Conservation (phyloP, 176 grass and related monocot species). For the Zizania latifolia region DNA sequence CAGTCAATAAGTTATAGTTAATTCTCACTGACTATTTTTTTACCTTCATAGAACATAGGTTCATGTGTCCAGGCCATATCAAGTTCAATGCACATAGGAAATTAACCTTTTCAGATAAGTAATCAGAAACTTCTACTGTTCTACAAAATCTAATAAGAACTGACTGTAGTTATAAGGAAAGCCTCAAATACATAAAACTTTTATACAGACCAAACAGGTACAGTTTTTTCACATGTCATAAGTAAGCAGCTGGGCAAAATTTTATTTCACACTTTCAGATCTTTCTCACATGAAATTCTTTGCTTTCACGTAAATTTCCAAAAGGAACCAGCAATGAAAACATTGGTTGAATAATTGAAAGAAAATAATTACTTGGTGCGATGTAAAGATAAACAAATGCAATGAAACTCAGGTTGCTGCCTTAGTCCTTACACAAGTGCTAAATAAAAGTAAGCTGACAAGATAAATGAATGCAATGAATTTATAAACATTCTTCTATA, state of each 20-base stretch:
- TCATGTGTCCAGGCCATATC: neutral
- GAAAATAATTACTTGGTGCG: no score
- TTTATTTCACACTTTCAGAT: neutral
- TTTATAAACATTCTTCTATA: neutral
- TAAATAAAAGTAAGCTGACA: neutral
- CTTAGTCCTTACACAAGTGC: neutral
- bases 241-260: neutral
- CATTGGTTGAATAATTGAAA: neutral
- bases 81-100: neutral
- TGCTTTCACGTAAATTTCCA: neutral
- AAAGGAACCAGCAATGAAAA: neutral
- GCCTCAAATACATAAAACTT: no score
- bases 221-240: neutral
- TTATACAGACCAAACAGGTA: no score
- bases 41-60: neutral
- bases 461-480: neutral
- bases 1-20: neutral
- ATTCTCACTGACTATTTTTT: neutral
- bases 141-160: neutral
- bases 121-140: neutral
- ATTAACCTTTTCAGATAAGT: neutral
- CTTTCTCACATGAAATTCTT: neutral
- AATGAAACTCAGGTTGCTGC: neutral
- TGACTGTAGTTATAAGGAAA: no score
- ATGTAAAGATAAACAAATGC: no score